phyloP scores from a whole-genome alignment of 345 rosid genomes.

The Iberis pinnata region DNA sequence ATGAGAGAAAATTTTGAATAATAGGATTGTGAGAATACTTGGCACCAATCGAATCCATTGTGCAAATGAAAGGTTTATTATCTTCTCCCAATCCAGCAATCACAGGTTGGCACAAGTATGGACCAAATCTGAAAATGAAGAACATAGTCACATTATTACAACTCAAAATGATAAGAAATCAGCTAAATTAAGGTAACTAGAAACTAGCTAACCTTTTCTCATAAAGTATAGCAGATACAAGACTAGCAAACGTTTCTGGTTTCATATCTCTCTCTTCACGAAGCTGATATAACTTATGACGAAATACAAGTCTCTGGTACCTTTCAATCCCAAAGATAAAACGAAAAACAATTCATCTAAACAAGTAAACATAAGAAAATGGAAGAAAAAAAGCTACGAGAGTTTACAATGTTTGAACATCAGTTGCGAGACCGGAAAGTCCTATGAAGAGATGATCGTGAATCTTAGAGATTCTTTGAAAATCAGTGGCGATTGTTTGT shows the following conservation, averaged over 20 bases:
- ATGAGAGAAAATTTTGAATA: not conserved
- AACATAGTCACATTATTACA: not conserved
- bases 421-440: conserved; percentile 89
- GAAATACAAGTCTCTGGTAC: conserved; percentile 84
- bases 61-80: conserved; percentile 92
- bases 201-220: conserved; percentile 65
- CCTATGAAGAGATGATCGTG: conserved; percentile 81
- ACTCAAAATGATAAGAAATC: not conserved
- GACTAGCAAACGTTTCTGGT: conserved; percentile 93
- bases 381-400: not conserved
- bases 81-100: conserved; percentile 94
- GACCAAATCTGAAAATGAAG: conserved; percentile 66
- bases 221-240: conserved; percentile 84
- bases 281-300: conserved; percentile 81
- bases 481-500: conserved; percentile 90
- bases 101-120: conserved; percentile 93
- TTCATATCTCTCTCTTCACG: conserved; percentile 96
- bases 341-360: not conserved
- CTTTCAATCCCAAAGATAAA: conserved; percentile 34
- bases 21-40: conserved; percentile 46
- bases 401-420: conserved; percentile 71
- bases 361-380: not conserved
- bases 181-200: not conserved
- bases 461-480: conserved; percentile 64
- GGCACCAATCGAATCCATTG: conserved; percentile 97